Evolutionary conservation across 352 stramenopile genomes (phyloP).

Genomic region (Phytopythium boreale): DNA sequence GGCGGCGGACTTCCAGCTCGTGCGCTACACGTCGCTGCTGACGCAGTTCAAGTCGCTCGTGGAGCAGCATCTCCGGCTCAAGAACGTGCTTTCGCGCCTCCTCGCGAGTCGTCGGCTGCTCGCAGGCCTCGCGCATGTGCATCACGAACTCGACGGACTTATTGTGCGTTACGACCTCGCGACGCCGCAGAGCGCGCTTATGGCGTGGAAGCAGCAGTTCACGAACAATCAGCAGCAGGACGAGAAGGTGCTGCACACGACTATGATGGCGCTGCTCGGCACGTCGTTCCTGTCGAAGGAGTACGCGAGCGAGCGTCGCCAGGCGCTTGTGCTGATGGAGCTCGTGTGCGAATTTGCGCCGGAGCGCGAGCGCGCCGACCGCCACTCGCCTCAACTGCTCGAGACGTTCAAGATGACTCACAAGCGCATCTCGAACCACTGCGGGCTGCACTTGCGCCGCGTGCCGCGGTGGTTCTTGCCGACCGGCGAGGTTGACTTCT

Average conservation of each 20-base stretch:
- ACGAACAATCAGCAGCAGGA: constrained; percentile 46
- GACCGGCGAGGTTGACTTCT: constrained; percentile 45
- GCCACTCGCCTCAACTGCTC: constrained; percentile 44
- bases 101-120: constrained; percentile 45
- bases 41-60: constrained; percentile 36
- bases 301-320: constrained; percentile 40
- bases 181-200: constrained; percentile 23
- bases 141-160: constrained; percentile 39
- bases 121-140: constrained; percentile 27
- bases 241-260: constrained; percentile 55
- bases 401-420: constrained; percentile 70
- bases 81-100: constrained; percentile 30
- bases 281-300: constrained; percentile 60
- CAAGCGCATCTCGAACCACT: constrained; percentile 47
- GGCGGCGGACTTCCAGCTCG: constrained; percentile 20
- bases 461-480: constrained; percentile 65
- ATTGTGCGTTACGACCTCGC: constrained; percentile 26
- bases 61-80: constrained; percentile 38
- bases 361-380: constrained; percentile 20
- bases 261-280: constrained; percentile 43
- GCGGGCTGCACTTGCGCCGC: constrained; percentile 39
- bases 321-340: constrained; percentile 57
- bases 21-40: constrained; percentile 41
- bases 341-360: constrained; percentile 48
- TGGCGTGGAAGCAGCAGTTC: constrained; percentile 50